These are phyloP conservation scores for Hamiltosporidium magnivora DNA, from an alignment of 371 early-diverging fungal genomes.

Conservation along the genomic window DNA sequence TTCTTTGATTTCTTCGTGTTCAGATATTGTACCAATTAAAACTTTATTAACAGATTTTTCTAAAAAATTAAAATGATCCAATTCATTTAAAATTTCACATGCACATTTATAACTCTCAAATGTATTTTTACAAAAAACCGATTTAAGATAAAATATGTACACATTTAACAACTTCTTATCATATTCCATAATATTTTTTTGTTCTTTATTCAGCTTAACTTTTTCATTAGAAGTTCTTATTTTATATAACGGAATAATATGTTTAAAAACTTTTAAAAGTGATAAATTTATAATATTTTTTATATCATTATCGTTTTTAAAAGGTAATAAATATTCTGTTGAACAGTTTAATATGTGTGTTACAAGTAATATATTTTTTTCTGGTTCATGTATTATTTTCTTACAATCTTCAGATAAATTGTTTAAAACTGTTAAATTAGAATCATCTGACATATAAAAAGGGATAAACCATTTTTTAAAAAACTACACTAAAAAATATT, in stretches of 20 bases:
- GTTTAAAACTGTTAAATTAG: too few species aligned
- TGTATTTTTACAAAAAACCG: slow-evolving; percentile 3
- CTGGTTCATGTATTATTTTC: background rate
- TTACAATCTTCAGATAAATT: background rate
- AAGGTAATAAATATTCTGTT: background rate
- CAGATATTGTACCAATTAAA: slow-evolving; percentile 20
- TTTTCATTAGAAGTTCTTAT: slow-evolving; percentile 23
- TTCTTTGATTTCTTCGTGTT: background rate
- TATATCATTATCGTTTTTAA: too few species aligned
- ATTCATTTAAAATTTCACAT: slow-evolving; percentile 16
- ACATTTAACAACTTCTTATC: slow-evolving; percentile 20
- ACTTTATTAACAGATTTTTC: slow-evolving; percentile 28
- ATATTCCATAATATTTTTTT: slow-evolving; percentile 9
- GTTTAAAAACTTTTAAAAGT: slow-evolving; percentile 35
- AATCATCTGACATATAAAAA: too few species aligned
- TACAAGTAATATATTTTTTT: background rate
- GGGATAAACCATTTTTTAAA: too few species aligned
- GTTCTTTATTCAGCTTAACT: slow-evolving; percentile 24
- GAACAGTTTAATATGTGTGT: background rate
- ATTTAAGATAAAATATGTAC: slow-evolving; percentile 28
- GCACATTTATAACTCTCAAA: slow-evolving; percentile 12
- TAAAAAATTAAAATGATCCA: slow-evolving; percentile 41
- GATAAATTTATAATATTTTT: slow-evolving; percentile 11
- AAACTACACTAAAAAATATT: too few species aligned
- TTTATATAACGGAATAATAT: slow-evolving; percentile 36